Conservation (phyloP, 83 land plant genomes). For the Picea abies region DNA sequence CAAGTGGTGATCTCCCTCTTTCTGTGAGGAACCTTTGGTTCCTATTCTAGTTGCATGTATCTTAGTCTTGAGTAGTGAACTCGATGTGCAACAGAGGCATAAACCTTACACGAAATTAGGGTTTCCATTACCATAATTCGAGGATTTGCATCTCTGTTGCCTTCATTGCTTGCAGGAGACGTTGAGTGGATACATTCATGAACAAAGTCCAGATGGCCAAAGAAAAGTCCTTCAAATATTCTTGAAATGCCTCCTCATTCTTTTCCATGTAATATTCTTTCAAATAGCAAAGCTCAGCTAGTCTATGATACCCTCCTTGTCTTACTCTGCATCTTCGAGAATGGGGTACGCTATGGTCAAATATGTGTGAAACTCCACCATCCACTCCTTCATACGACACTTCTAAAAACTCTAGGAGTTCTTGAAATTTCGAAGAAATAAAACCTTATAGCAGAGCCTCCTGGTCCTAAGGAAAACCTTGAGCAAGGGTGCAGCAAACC, state of each 20-base stretch:
- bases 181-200: slow-evolving; percentile 39
- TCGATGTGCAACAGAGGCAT: too few species aligned
- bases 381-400: slow-evolving; percentile 97
- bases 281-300: slow-evolving; percentile 83
- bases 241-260: slow-evolving; percentile 93
- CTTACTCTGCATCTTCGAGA: slow-evolving; percentile 40
- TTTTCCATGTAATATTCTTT: slow-evolving; percentile 98
- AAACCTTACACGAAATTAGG: too few species aligned
- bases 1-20: too few species aligned
- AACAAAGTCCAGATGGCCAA: slow-evolving; percentile 83
- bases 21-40: too few species aligned
- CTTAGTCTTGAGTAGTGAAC: too few species aligned
- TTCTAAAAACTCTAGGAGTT: slow-evolving; percentile 96
- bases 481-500: slow-evolving; percentile 83
- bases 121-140: too few species aligned
- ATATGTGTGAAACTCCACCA: slow-evolving; percentile 80
- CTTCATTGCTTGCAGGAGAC: too few species aligned
- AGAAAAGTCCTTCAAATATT: slow-evolving; percentile 74
- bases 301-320: slow-evolving; percentile 64
- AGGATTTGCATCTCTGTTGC: too few species aligned
- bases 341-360: slow-evolving; percentile 60
- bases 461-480: slow-evolving; percentile 78
- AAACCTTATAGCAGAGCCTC: slow-evolving; percentile 86
- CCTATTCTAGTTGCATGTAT: too few species aligned
- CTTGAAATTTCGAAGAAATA: slow-evolving; percentile 89